A percentile compares a stretch with the other conserved stretches of the same genome.
Conservation (phyloP, 78 protist genomes). For the Bigelowiella natans region DNA sequence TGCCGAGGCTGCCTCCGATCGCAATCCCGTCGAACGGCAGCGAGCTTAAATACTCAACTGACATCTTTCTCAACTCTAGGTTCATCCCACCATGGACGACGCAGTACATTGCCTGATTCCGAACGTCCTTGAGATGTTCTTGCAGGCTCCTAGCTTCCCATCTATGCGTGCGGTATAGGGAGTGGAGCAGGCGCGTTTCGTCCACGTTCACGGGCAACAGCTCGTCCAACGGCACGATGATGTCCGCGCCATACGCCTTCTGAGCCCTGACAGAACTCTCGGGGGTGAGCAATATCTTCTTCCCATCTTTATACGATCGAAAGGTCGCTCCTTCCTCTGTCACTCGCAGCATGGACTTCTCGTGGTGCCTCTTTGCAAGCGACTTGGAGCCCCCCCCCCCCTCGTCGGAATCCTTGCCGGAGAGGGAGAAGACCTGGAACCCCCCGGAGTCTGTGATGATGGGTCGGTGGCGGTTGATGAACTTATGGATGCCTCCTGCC, state of each 20-base stretch:
- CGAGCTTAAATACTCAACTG: background rate
- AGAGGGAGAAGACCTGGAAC: background rate
- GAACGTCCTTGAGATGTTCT: background rate
- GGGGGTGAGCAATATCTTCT: background rate
- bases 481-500: background rate
- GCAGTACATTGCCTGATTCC: background rate
- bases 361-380: no score
- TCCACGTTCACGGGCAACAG: background rate
- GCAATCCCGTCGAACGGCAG: constrained; percentile 21
- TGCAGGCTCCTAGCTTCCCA: background rate
- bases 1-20: background rate
- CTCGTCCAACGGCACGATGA: background rate
- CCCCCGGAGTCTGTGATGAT: background rate
- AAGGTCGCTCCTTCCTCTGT: background rate
- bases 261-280: background rate
- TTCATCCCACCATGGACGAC: background rate
- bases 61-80: background rate
- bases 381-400: no score
- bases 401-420: no score
- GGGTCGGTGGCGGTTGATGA: background rate
- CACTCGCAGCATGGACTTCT: no score
- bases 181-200: background rate
- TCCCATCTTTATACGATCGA: background rate
- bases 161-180: background rate
- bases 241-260: background rate